Conservation (phyloP, 2,329 filamentous ascomycete species). For the Tricladium varicosporioides region DNA sequence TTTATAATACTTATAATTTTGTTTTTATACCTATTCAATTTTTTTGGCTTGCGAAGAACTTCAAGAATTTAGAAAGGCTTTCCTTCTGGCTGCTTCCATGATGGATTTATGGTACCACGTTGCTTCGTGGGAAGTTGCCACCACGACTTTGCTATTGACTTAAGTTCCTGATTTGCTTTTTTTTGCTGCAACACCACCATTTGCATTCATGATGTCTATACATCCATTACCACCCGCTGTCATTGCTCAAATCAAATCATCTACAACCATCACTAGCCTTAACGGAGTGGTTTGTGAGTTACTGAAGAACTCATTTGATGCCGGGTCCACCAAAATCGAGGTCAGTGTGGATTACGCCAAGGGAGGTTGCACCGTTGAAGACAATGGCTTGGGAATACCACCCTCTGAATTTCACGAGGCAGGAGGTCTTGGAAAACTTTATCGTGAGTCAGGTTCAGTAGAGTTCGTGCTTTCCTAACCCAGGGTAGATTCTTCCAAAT, state of each 20-base stretch:
- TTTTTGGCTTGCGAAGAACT: too few species aligned
- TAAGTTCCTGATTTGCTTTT: too few species aligned
- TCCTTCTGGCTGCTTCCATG: too few species aligned
- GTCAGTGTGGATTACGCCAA: slow-evolving; percentile 71
- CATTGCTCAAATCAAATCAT: slow-evolving; percentile 79
- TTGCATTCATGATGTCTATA: slow-evolving; percentile 50
- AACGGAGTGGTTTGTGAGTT: slow-evolving; percentile 70
- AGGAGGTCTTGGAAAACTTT: slow-evolving; percentile 70
- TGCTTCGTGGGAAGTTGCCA: too few species aligned
- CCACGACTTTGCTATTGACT: too few species aligned
- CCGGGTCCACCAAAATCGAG: slow-evolving; percentile 64
- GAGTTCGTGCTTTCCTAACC: neutral
- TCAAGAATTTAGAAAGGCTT: too few species aligned
- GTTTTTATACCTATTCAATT: too few species aligned
- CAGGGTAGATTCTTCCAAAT: slow-evolving; percentile 74
- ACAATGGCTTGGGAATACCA: slow-evolving; percentile 78
- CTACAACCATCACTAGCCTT: slow-evolving; percentile 73
- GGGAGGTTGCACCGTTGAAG: slow-evolving; percentile 77
- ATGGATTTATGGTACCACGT: too few species aligned
- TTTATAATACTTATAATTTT: too few species aligned
- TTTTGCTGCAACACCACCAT: too few species aligned
- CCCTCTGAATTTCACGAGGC: slow-evolving; percentile 67
- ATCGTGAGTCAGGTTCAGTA: slow-evolving; percentile 59
- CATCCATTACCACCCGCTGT: slow-evolving; percentile 68
- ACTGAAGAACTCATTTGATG: slow-evolving; percentile 82